Conservation (phyloP, 1,139 yeast genomes). For the Entelexis paramagnoliae region DNA sequence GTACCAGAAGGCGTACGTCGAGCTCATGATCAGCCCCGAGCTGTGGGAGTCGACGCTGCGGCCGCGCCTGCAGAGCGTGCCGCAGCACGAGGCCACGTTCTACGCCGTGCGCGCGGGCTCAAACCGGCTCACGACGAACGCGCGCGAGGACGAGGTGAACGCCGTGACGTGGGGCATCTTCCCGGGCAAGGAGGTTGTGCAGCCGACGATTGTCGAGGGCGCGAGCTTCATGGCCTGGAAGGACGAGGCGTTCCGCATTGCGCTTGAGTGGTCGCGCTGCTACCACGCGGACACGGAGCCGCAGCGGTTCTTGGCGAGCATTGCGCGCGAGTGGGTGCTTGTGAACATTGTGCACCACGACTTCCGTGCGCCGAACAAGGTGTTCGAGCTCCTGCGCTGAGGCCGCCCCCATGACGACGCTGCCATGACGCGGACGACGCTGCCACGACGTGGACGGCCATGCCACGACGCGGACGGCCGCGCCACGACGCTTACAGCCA, state of each 20-base stretch:
- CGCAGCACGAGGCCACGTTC: conserved; percentile 48
- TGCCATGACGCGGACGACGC: no score
- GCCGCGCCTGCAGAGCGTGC: conserved; percentile 30
- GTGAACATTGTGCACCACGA: conserved; percentile 90
- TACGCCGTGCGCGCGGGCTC: conserved; percentile 53
- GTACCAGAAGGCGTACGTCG: conserved; percentile 86
- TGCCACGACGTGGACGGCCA: no score
- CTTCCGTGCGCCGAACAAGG: conserved; percentile 35
- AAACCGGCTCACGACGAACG: conserved; percentile 47
- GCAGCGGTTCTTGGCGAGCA: conserved; percentile 38
- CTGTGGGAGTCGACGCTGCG: conserved; percentile 37
- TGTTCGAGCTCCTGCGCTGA: conserved; percentile 25
- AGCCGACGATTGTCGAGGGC: conserved; percentile 88
- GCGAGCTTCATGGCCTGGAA: conserved; percentile 91
- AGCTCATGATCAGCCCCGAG: conserved; percentile 60
- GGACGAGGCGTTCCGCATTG: conserved; percentile 80
- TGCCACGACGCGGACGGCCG: no score
- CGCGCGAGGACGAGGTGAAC: conserved; percentile 67
- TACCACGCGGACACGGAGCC: conserved; percentile 33
- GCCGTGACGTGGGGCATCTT: conserved; percentile 98
- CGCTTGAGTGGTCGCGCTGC: conserved; percentile 64
- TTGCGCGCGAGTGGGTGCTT: conserved; percentile 56
- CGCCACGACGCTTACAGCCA: no score
- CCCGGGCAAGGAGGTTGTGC: conserved; percentile 84
- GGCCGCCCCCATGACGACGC: no score